Conservation (phyloP, 495 filamentous ascomycete species). For the Apodospora peruviana region DNA sequence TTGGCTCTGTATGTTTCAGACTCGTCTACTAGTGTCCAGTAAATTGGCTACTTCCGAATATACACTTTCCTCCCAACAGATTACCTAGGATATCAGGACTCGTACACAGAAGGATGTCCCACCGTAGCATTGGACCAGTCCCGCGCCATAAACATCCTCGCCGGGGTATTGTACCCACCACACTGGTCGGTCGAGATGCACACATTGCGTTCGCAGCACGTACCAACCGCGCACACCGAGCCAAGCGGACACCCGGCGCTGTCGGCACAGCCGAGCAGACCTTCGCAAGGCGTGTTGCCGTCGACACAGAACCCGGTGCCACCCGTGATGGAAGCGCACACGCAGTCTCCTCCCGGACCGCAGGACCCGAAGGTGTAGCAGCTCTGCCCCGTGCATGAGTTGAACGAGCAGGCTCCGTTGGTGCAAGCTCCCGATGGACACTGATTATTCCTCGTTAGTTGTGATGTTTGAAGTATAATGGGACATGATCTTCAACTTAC, state of each 20-base stretch:
- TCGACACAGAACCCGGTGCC: slow-evolving; percentile 18
- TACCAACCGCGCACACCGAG: slow-evolving; percentile 17
- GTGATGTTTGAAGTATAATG: background rate
- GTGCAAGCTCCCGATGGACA: slow-evolving; percentile 11
- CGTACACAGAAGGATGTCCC: background rate
- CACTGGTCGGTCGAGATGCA: slow-evolving; percentile 17
- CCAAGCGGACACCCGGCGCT: slow-evolving; percentile 17
- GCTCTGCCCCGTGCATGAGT: slow-evolving; percentile 8
- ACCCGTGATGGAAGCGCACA: slow-evolving; percentile 16
- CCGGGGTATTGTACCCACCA: slow-evolving; percentile 7
- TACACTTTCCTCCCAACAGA: too few relatives aligned
- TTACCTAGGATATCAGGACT: background rate
- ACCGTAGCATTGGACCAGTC: background rate
- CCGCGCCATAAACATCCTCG: slow-evolving; percentile 1
- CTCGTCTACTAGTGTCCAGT: too few relatives aligned
- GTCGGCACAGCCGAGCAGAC: slow-evolving; percentile 12
- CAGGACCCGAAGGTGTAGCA: slow-evolving; percentile 28
- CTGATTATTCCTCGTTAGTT: background rate
- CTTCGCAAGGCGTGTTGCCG: slow-evolving; percentile 15
- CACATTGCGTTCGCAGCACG: slow-evolving; percentile 18
- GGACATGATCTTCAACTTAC: background rate
- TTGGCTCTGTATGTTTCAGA: too few relatives aligned
- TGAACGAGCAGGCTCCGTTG: slow-evolving; percentile 18
- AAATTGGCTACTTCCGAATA: too few relatives aligned
- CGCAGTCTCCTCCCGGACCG: slow-evolving; percentile 11